Base-by-base conservation (phyloP, 441 rosid species). In the Eruca vesicaria region DNA sequence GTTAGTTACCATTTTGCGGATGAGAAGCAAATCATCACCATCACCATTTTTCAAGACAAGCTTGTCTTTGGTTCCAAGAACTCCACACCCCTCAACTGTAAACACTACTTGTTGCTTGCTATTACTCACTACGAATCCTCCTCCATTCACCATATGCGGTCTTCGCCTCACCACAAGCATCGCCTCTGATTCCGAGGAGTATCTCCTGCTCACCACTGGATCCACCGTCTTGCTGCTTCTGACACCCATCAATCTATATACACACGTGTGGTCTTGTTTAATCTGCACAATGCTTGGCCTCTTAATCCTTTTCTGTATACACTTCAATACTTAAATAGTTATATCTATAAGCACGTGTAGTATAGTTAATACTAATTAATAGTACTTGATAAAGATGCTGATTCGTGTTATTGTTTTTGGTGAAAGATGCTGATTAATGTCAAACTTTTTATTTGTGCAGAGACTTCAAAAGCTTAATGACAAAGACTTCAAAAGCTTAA, bases 101-200 rank as follows among this genome's bases (percentile, higher is more conserved):
- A 94, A 92, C 66, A 91, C 82, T 74, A 79, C 86, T 32, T 72
- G 82, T 69, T 92, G 90, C 79, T 76, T 67, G 68, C 81, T 82
- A 78, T 91, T 83, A 0, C 87, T 90, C 36, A 90, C 97, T 53
- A 91, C 90, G 33, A 94, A 88, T 11, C 98, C 97, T 29, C 97
- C 97, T 0, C 98, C 96, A 5, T 73, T 83, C 45, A 84, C 84
- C 12, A 81, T 82, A 1, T 75, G 87, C 0, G 97, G 96, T 82
- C 98, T 80, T 69, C 82, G 77, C 67, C 98, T 66, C 19, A 91
- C 90, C 10, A 83, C 86, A 5, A 93, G 84, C 16, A 80, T 82
- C 23, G 20, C 82, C 84, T 85, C 84, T n/a, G 87, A 64, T 12
- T 84, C 77, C 38, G 83, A 84, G 60, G 95, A 85, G 35, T 88